Base-by-base conservation (phyloP, 2,329 filamentous ascomycete genomes). In the Sphaceloma murrayae region DNA sequence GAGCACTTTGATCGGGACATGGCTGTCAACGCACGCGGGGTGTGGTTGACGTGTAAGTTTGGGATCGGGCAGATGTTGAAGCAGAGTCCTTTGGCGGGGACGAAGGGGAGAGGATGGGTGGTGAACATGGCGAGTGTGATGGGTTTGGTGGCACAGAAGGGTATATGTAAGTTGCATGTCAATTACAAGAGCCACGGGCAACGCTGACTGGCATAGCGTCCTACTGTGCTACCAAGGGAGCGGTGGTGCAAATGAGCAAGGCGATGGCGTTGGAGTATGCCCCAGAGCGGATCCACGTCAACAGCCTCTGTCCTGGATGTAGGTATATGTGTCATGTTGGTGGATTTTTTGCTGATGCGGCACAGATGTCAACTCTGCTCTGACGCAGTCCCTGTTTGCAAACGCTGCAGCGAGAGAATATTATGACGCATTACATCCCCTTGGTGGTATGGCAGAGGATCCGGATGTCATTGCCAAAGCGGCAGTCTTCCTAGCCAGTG, bases 141-240 rank as follows among this genome's bases (percentile, higher is more conserved):
- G 47, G 61, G 55, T 11, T 49, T 58, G 36, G 58, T 64, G 14
- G 59, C 55, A 13, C 56, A 53, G 47, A 47, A 49, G 34, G 52
- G 54, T 11, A 58, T 53, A 10, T 52, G 55, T 58, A 43, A 40
- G 56, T 53, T n/a, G n/a, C n/a, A n/a, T n/a, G n/a, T n/a, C n/a
- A n/a, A n/a, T n/a, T n/a, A n/a, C n/a, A n/a, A n/a, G n/a, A n/a
- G n/a, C n/a, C n/a, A n/a, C n/a, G n/a, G n/a, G n/a, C n/a, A n/a
- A n/a, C n/a, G 42, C 31, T 32, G 18, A 34, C 14, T 10, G 43
- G 33, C 31, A 33, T 51, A 57, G 60, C 62, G 18, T 57, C 58
- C 13, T 73, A 72, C 51, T 67, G 64, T 43, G 64, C 67, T 2
- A 65, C 60, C 31, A 73, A 73, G 50, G 66, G 64, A 7, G 69